A percentile compares a stretch with the other conserved stretches of the same genome.
Conservation (phyloP, 2,329 filamentous ascomycete genomes). For the Paecilomyces dactylethromorphus region DNA sequence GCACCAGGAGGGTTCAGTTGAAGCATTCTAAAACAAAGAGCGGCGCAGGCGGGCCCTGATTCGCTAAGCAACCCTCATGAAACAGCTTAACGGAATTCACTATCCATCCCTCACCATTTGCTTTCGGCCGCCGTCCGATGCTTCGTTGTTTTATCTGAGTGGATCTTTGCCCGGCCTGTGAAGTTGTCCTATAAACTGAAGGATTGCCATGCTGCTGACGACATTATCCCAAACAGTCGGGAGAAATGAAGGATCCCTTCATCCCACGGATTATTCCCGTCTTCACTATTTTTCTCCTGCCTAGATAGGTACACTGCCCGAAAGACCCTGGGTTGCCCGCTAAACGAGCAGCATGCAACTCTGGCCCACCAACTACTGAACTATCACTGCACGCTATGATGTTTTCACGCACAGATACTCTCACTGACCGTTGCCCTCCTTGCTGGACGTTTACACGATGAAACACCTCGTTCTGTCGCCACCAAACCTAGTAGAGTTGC, state of each 20-base stretch:
- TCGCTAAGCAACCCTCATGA: neutral
- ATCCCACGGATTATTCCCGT: neutral
- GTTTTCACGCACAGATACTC: neutral
- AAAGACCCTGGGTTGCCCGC: neutral
- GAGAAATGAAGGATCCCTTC: neutral
- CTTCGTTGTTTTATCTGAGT: neutral
- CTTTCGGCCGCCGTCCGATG: neutral
- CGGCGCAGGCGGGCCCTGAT: neutral
- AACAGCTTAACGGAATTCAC: neutral
- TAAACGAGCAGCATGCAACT: neutral
- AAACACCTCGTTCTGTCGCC: neutral
- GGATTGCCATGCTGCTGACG: neutral
- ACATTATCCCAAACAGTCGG: neutral
- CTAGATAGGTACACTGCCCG: neutral
- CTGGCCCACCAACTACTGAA: neutral
- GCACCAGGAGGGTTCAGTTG: neutral
- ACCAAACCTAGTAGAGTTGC: neutral
- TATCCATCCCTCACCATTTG: neutral
- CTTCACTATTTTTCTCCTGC: neutral
- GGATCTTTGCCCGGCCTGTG: neutral
- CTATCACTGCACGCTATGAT: neutral
- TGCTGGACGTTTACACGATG: neutral
- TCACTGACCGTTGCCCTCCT: neutral
- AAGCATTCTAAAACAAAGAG: neutral
- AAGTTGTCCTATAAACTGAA: neutral